phyloP scores from a whole-genome alignment of 2,329 filamentous ascomycete species.

The Ophiosphaerella herpotricha region DNA sequence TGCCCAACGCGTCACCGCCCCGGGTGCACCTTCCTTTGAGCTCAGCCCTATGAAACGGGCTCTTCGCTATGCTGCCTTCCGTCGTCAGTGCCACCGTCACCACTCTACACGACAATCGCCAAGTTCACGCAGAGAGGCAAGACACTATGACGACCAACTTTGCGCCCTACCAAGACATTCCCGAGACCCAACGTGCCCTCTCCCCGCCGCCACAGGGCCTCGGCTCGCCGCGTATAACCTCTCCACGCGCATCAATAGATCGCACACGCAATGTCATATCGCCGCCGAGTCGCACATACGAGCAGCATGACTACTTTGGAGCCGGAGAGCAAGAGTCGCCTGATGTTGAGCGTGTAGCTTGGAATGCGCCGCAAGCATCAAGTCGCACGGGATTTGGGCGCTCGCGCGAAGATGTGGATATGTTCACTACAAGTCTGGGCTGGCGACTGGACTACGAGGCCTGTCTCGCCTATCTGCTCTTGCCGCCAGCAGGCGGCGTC shows the following conservation, averaged over 20 bases:
- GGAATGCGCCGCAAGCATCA: constrained; percentile 24
- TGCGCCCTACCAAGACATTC: constrained; percentile 93
- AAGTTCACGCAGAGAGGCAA: not conserved
- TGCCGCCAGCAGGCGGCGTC: constrained; percentile 86
- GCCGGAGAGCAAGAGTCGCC: constrained; percentile 15
- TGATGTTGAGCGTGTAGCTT: constrained; percentile 36
- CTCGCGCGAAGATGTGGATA: constrained; percentile 67
- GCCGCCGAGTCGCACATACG: constrained; percentile 38
- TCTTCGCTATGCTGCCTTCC: constrained; percentile 1
- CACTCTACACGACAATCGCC: not conserved
- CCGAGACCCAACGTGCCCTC: constrained; percentile 79
- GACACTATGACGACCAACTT: constrained; percentile 62
- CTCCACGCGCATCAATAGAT: constrained; percentile 45
- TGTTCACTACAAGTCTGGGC: constrained; percentile 88
- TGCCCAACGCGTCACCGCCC: constrained; percentile 19
- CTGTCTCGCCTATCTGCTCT: constrained; percentile 80
- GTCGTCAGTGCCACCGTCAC: constrained; percentile 1
- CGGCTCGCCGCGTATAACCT: constrained; percentile 58
- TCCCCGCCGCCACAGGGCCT: constrained; percentile 64
- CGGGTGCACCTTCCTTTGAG: constrained; percentile 14
- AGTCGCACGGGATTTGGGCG: constrained; percentile 26
- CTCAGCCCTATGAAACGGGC: constrained; percentile 11
- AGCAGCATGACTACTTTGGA: constrained; percentile 49
- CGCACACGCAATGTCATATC: constrained; percentile 39
- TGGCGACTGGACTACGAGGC: constrained; percentile 89